Percentiles rank a stretch among this genome's conserved stretches.
These are phyloP conservation scores for Acorus gramineus DNA, from an alignment of 106 monocot species.

Conservation along the genomic window DNA sequence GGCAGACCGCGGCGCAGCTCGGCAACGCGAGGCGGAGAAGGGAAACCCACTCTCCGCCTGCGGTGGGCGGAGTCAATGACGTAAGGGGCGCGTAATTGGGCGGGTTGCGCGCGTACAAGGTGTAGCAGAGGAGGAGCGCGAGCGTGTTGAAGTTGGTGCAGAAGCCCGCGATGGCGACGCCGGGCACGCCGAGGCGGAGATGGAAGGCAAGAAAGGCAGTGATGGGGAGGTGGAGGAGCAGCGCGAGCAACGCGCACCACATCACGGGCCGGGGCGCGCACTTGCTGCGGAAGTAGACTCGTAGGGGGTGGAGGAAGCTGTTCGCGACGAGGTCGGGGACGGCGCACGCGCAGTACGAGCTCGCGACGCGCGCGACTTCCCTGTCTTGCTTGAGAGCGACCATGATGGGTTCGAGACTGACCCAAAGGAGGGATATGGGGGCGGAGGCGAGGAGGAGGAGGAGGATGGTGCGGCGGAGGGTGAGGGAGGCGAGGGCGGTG, in stretches of 20 bases:
- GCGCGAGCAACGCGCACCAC: conserved; percentile 23
- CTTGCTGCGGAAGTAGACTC: conserved; percentile 31
- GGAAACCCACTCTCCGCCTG: conserved; percentile 10
- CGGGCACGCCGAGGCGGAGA: conserved; percentile 22
- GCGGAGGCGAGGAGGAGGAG: conserved; percentile 5
- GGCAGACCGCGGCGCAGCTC: conserved; percentile 35
- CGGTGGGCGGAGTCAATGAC: background rate
- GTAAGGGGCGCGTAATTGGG: background rate
- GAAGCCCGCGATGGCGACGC: conserved; percentile 31
- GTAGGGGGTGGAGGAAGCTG: conserved; percentile 35
- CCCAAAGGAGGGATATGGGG: conserved; percentile 33
- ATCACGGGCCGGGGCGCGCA: conserved; percentile 12
- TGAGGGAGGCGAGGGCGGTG: conserved; percentile 10
- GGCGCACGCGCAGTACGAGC: conserved; percentile 24
- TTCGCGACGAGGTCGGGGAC: conserved; percentile 37
- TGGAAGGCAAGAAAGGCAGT: conserved; percentile 15
- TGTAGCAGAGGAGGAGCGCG: conserved; percentile 17
- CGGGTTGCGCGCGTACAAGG: background rate
- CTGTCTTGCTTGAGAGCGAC: conserved; percentile 27
- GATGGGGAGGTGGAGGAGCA: conserved; percentile 31
- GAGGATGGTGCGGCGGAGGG: background rate
- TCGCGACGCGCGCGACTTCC: conserved; percentile 25
- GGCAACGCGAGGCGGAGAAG: conserved; percentile 34
- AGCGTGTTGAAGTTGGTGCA: conserved; percentile 30
- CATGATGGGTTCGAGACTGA: conserved; percentile 17